phyloP scores from a whole-genome alignment of 1,284 basidiomycete species.

The Filobasidium uniguttulatum region DNA sequence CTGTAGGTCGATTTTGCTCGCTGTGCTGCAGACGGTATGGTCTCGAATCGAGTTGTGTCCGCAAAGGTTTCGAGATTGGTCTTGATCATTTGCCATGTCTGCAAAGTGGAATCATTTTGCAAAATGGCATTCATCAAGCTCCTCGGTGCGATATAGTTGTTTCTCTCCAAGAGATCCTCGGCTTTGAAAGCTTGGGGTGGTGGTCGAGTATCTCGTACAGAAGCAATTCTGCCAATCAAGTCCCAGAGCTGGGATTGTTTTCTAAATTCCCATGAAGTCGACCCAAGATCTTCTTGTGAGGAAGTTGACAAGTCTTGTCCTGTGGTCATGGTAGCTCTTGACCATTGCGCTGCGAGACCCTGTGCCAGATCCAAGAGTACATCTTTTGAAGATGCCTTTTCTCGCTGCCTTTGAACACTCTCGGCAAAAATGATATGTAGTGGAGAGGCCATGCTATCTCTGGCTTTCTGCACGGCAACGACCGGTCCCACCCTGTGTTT shows the following conservation, averaged over 20 bases:
- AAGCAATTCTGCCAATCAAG: conserved; percentile 7
- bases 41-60: conserved; percentile 2
- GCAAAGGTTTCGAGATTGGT: conserved; percentile 5
- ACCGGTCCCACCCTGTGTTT: background rate
- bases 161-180: conserved; percentile 4
- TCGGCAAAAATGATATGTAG: conserved; percentile 6
- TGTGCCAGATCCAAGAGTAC: background rate
- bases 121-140: conserved; percentile 8
- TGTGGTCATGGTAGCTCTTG: background rate
- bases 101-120: conserved; percentile 4
- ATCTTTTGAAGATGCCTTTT: background rate
- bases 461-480: background rate
- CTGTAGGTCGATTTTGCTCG: conserved; percentile 8
- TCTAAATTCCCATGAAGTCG: conserved; percentile 6
- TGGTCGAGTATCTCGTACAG: background rate
- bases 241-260: conserved; percentile 14
- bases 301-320: background rate
- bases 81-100: conserved; percentile 12
- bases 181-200: background rate
- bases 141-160: conserved; percentile 1
- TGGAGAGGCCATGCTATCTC: background rate
- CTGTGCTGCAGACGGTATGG: background rate
- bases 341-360: conserved; percentile 9
- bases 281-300: background rate
- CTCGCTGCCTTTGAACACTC: conserved; percentile 5